phyloP scores from a whole-genome alignment of 768 basidiomycete species.

The Kwoniella sp. region DNA sequence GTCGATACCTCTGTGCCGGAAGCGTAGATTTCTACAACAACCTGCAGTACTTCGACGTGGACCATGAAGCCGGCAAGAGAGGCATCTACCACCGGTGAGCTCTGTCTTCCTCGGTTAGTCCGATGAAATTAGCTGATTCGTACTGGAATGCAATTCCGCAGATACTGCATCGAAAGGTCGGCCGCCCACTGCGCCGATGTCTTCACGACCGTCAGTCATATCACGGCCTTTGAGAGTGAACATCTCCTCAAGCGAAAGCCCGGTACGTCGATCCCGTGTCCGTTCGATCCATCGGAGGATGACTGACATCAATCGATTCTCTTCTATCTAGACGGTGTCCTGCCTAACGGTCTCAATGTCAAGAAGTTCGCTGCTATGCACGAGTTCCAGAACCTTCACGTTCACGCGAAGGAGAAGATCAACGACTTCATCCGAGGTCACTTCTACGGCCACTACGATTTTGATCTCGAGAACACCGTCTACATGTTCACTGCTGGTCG shows the following conservation, averaged over 20 bases:
- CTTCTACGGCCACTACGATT: slow-evolving; percentile 97
- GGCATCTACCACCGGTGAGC: slow-evolving; percentile 85
- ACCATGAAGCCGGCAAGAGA: slow-evolving; percentile 97
- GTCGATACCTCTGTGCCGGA: slow-evolving; percentile 97
- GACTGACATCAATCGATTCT: background rate
- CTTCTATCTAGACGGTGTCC: slow-evolving; percentile 72
- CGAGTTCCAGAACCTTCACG: slow-evolving; percentile 90
- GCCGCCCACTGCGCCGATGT: slow-evolving; percentile 95
- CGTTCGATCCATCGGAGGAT: background rate
- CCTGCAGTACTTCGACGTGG: slow-evolving; percentile 97
- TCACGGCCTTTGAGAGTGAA: slow-evolving; percentile 96
- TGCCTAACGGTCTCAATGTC: slow-evolving; percentile 97
- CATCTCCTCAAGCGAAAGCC: slow-evolving; percentile 95
- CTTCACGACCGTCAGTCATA: slow-evolving; percentile 96
- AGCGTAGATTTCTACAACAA: slow-evolving; percentile 99
- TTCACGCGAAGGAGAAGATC: slow-evolving; percentile 92
- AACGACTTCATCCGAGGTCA: slow-evolving; percentile 97
- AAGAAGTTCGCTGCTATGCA: slow-evolving; percentile 99
- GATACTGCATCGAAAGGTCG: slow-evolving; percentile 94
- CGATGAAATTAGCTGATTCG: background rate
- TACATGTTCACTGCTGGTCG: slow-evolving; percentile 99
- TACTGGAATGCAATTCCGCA: slow-evolving; percentile 7
- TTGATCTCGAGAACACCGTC: slow-evolving; percentile 74
- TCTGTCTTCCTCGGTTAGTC: background rate
- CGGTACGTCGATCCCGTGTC: slow-evolving; percentile 44